Base-by-base conservation (phyloP, 139 green algal genomes). In the Picochlorum sp. region DNA sequence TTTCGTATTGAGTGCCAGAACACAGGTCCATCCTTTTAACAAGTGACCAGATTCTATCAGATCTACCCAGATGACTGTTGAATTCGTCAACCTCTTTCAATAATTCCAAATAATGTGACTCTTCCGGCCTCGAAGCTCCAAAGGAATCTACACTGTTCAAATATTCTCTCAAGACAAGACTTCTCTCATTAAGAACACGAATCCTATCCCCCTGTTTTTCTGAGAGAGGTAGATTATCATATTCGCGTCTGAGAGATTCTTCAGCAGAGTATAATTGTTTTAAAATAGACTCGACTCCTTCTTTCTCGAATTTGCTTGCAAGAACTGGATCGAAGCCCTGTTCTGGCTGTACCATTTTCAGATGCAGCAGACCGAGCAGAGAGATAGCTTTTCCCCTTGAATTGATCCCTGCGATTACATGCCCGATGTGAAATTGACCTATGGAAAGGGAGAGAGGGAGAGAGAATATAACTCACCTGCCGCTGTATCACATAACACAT, bases 301-400 rank as follows among this genome's bases (percentile, higher is more conserved):
- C 13, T 55, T 64, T 49, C 39, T 26, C 31, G 36, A 14, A 14
- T 53, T 25, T n/a, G 9, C 18, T 61, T 70, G 63, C 57, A 33
- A 10, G n/a, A 14, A 20, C 25, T 10, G 29, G 35, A 61, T 63
- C 31, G 13, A 56, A 55, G 16, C 18, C 32, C 20, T 56, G 10
- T 16, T 47, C 41, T 13, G 30, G 50, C 20, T n/a, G 32, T 52
- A 18, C n/a, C 16, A 55, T 16, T 39, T 7, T 39, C 7, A 47
- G 9, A 14, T 47, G 22, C 18, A 47, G 18, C 8, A 47, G 22
- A 26, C 18, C 20, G 20, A 47, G 22, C 8, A 47, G 39, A 47
- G 39, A 16, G 22, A 47, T 5, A n/a, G 39, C 20, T 47, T 47
- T 47, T n/a, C 39, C 39, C 22, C 39, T 47, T 26, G 22, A n/a